Base-by-base conservation (phyloP, 352 stramenopile species). In the Phytophthora cactorum region DNA sequence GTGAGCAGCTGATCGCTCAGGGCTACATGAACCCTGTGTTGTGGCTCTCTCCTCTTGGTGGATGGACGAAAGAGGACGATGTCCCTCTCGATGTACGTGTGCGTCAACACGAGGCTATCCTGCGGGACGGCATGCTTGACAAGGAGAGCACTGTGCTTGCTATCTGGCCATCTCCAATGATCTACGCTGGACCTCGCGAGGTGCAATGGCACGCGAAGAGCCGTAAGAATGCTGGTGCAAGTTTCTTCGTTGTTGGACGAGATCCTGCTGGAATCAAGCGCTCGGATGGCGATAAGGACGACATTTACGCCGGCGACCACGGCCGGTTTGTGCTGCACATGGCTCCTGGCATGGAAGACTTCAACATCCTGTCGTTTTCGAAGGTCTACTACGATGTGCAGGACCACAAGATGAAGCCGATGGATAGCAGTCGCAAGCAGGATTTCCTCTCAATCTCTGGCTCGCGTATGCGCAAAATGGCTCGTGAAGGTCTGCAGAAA, bases 161-260 rank as follows among this genome's bases (percentile, higher is more conserved):
- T 36, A 99, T 99, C 67, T 99, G 97, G 97, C 97, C 97, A 31
- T 95, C 96, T 63, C 97, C 97, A 5, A 99, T 99, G 97, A 98
- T 99, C 50, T 99, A 99, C 78, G 97, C 96, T 28, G 97, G 97
- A 11, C 97, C 97, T 11, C 98, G 96, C 12, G 97, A 99, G 76
- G 97, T 99, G 43, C 90, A 99, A 75, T 99, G 98, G 86, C 97
- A 99, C 79, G 97, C 97, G 50, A 99, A 99, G 83, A 98, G 89
- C 60, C 89, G 97, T 50, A 95, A 97, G 70, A 98, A 95, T 50
- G 97, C 95, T 63, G 97, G 97, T 43, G 97, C 97, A 11, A 98
- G 91, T 45, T 99, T 98, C 79, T 99, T 99, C 72, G 96, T 99
- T 10, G 97, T 99, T 4, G 97, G 97, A 9, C 91, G 97, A 17